Percentiles rank a stretch among this genome's conserved stretches.
Conservation (phyloP, 176 grass and related monocot genomes). For the Ensete ventricosum region DNA sequence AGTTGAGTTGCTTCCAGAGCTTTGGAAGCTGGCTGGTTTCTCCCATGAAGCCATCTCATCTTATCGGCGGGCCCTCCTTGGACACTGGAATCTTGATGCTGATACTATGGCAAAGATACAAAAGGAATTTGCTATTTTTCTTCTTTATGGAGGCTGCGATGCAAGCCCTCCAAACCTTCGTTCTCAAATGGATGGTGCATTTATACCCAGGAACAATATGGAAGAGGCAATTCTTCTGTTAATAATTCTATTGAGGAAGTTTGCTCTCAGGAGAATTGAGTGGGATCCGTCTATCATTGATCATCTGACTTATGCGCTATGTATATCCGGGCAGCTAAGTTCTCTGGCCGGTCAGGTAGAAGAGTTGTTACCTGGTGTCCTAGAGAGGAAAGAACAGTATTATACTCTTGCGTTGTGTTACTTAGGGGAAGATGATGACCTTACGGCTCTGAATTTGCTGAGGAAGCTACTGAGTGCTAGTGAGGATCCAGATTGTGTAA, state of each 20-base stretch:
- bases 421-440: constrained; percentile 68
- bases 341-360: constrained; percentile 63
- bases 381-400: constrained; percentile 60
- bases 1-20: constrained; percentile 73
- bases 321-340: constrained; percentile 56
- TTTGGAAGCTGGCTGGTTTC: constrained; percentile 67
- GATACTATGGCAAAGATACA: constrained; percentile 63
- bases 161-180: constrained; percentile 71
- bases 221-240: constrained; percentile 95
- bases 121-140: constrained; percentile 74
- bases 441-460: constrained; percentile 59
- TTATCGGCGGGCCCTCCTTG: constrained; percentile 79
- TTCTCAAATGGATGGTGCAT: constrained; percentile 76
- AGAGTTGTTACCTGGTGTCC: constrained; percentile 52
- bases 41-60: constrained; percentile 67
- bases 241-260: constrained; percentile 82
- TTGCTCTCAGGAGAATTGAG: constrained; percentile 60
- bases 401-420: constrained; percentile 91
- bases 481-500: constrained; percentile 58
- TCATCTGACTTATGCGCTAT: constrained; percentile 81
- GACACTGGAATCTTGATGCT: constrained; percentile 74
- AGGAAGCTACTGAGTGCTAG: constrained; percentile 49
- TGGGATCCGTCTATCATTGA: constrained; percentile 63
- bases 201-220: constrained; percentile 80
- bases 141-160: constrained; percentile 86